Percentiles rank a stretch among this genome's conserved stretches.
These are phyloP conservation scores for Pseudozyma sp. DNA, from an alignment of 1,284 basidiomycete genomes.

Conservation along the genomic window DNA sequence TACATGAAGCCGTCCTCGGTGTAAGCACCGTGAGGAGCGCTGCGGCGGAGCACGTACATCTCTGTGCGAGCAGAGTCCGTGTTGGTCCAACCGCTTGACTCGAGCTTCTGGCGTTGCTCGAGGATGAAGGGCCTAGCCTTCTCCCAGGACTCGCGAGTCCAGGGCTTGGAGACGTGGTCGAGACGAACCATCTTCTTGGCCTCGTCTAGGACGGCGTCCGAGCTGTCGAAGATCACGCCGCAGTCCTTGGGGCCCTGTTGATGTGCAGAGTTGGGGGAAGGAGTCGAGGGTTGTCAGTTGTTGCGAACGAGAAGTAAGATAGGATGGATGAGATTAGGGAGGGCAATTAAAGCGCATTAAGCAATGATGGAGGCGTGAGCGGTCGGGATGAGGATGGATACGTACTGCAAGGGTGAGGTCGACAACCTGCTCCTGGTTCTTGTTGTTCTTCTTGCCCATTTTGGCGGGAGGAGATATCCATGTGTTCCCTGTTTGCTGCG, in stretches of 20 bases:
- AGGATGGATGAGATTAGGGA: too few relatives aligned
- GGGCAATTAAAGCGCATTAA: background rate
- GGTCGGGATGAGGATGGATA: slow-evolving; percentile 4
- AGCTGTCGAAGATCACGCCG: slow-evolving; percentile 61
- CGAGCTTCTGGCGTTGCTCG: slow-evolving; percentile 66
- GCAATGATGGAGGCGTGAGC: background rate
- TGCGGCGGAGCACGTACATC: slow-evolving; percentile 61
- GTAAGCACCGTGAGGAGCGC: slow-evolving; percentile 59
- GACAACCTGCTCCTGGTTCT: slow-evolving; percentile 52
- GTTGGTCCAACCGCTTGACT: slow-evolving; percentile 57
- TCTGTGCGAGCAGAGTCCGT: slow-evolving; percentile 58
- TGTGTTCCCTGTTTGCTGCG: too few relatives aligned
- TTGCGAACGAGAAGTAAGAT: background rate
- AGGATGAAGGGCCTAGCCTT: slow-evolving; percentile 63
- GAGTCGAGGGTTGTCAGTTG: background rate
- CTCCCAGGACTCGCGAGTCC: slow-evolving; percentile 66
- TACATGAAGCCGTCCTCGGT: slow-evolving; percentile 66
- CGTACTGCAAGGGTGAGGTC: slow-evolving; percentile 47
- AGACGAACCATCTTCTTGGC: slow-evolving; percentile 57
- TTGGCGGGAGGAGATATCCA: slow-evolving; percentile 26
- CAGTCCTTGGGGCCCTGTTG: slow-evolving; percentile 57
- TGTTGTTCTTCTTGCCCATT: slow-evolving; percentile 60
- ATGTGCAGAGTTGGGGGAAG: background rate
- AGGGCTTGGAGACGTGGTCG: slow-evolving; percentile 63
- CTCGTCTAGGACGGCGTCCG: slow-evolving; percentile 55